These are phyloP conservation scores for Crithidia brevicula DNA, from an alignment of 208 protist species.

Conservation along the genomic window DNA sequence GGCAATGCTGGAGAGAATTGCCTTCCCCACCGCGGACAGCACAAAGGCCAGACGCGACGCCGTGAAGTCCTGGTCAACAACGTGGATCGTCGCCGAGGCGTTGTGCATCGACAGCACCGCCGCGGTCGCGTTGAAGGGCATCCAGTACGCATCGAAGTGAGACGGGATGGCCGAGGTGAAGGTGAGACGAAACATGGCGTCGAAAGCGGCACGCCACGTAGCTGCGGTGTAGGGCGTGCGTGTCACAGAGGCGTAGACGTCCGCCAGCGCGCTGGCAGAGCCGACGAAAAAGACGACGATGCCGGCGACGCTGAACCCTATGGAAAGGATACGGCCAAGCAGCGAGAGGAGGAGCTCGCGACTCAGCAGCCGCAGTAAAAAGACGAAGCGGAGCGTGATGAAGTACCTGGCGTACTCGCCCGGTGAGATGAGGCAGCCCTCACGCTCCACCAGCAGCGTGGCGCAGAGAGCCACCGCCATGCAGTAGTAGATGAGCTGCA, in stretches of 20 bases:
- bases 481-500: slow-evolving; percentile 73
- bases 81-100: slow-evolving; percentile 1
- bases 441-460: slow-evolving; percentile 55
- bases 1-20: slow-evolving; percentile 40
- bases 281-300: slow-evolving; percentile 64
- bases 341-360: slow-evolving; percentile 60
- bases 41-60: slow-evolving; percentile 48
- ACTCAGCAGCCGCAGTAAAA: slow-evolving; percentile 66
- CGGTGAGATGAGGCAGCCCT: slow-evolving; percentile 48
- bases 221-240: slow-evolving; percentile 20
- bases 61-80: slow-evolving; percentile 28
- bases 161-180: slow-evolving; percentile 56
- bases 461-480: slow-evolving; percentile 47
- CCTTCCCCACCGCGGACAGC: slow-evolving; percentile 57
- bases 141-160: slow-evolving; percentile 38
- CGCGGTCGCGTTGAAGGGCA: slow-evolving; percentile 46
- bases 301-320: slow-evolving; percentile 33
- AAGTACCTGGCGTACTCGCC: slow-evolving; percentile 64
- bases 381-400: slow-evolving; percentile 64
- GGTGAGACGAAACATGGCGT: slow-evolving; percentile 50
- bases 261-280: slow-evolving; percentile 57
- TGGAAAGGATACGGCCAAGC: slow-evolving; percentile 24
- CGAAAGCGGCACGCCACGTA: slow-evolving; percentile 55
- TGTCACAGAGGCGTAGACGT: slow-evolving; percentile 36
- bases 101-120: slow-evolving; percentile 36